These are phyloP conservation scores for Excoecaria cochinchinensis DNA, from an alignment of 345 rosid genomes.

Conservation along the genomic window DNA sequence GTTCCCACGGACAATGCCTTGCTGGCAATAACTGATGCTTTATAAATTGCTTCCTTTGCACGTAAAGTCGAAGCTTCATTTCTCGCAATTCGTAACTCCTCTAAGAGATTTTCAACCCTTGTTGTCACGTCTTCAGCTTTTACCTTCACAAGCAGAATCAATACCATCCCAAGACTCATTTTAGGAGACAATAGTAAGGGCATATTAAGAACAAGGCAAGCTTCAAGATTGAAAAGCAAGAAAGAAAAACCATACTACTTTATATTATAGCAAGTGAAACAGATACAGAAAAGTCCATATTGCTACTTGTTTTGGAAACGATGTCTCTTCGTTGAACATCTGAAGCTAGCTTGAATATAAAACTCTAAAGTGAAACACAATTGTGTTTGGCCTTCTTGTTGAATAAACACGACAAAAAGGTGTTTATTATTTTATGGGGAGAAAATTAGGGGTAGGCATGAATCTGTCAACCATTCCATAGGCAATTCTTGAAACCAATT, in stretches of 20 bases:
- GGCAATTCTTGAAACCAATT: too few species aligned
- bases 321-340: background rate
- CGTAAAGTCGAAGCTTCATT: constrained; percentile 73
- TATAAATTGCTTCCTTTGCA: constrained; percentile 68
- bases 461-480: too few species aligned
- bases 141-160: constrained; percentile 52
- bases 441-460: too few species aligned
- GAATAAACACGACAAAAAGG: background rate
- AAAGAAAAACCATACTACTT: background rate
- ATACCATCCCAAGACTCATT: constrained; percentile 1
- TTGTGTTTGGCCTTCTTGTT: background rate
- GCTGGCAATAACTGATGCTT: constrained; percentile 66
- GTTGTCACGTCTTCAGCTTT: constrained; percentile 80
- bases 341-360: background rate
- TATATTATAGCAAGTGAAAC: background rate
- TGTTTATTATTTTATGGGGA: background rate
- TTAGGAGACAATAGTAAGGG: background rate
- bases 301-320: background rate
- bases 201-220: background rate
- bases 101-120: constrained; percentile 76
- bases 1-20: constrained; percentile 64
- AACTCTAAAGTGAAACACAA: background rate
- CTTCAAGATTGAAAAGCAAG: background rate
- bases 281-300: background rate
- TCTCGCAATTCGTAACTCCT: constrained; percentile 68